These are phyloP conservation scores for Taxawa tesnikishii DNA, from an alignment of 2,329 filamentous ascomycete genomes.

Conservation along the genomic window DNA sequence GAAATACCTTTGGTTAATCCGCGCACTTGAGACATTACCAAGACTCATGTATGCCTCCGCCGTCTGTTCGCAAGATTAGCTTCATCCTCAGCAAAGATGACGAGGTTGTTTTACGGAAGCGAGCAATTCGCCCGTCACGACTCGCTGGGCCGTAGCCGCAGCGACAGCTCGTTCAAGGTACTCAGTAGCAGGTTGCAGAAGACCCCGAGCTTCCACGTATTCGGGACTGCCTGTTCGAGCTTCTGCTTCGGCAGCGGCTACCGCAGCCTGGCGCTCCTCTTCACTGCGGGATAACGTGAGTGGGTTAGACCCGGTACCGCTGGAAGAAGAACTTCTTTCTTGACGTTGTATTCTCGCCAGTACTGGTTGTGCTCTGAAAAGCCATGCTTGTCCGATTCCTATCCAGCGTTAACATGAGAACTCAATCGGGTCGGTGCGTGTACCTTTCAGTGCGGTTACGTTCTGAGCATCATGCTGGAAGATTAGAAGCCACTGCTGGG, in stretches of 20 bases:
- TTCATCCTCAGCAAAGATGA: too few species aligned
- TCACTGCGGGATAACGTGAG: conserved; percentile 17
- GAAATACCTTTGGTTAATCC: conserved; percentile 32
- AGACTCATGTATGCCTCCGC: conserved; percentile 42
- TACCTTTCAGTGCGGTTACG: conserved; percentile 30
- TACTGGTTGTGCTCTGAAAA: conserved; percentile 36
- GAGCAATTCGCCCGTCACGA: conserved; percentile 22
- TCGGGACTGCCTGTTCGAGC: conserved; percentile 24
- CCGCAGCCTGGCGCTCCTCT: conserved; percentile 12
- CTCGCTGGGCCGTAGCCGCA: conserved; percentile 25
- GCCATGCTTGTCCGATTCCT: conserved; percentile 40
- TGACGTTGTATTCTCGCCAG: conserved; percentile 35
- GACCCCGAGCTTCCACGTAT: conserved; percentile 40
- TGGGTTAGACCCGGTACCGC: conserved; percentile 18
- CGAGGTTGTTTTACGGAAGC: too few species aligned
- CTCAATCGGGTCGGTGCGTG: background rate
- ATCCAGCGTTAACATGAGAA: conserved; percentile 1
- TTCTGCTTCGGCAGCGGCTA: conserved; percentile 22
- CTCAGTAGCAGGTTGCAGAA: conserved; percentile 38
- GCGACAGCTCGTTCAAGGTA: conserved; percentile 36
- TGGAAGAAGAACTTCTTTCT: conserved; percentile 27
- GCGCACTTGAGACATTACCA: conserved; percentile 35
- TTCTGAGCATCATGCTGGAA: conserved; percentile 32
- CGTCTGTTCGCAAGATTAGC: too few species aligned
- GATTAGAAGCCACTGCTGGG: conserved; percentile 33